Evolutionary conservation across 495 filamentous ascomycete genomes (phyloP).

Genomic region (Saxophila tyrrhenica): DNA sequence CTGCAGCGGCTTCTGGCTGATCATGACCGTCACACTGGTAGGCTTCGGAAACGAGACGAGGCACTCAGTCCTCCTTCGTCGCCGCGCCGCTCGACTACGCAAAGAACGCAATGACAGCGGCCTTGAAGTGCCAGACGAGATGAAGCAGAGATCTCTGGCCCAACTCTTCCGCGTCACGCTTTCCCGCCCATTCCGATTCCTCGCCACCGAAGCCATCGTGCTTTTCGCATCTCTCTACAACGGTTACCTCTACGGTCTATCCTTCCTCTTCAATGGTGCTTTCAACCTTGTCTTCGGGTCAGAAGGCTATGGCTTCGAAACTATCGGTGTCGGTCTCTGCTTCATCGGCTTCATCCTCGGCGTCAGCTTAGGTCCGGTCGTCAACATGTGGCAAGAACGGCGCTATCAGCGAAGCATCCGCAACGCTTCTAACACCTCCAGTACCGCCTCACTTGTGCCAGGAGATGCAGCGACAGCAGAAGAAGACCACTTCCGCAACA

Average conservation of each 20-base stretch:
- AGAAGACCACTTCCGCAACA: neutral
- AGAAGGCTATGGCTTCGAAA: conserved; percentile 35
- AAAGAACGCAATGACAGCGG: conserved; percentile 18
- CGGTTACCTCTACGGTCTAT: conserved; percentile 32
- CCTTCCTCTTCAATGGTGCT: conserved; percentile 32
- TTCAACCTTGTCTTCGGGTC: conserved; percentile 38
- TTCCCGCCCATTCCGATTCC: conserved; percentile 28
- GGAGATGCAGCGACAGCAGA: conserved; percentile 4
- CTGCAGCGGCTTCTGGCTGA: conserved; percentile 31
- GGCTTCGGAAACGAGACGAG: conserved; percentile 37
- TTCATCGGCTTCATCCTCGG: conserved; percentile 15
- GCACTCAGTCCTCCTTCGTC: conserved; percentile 27
- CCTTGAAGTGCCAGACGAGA: conserved; percentile 1
- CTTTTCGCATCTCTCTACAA: conserved; percentile 31
- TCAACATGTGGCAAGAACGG: neutral
- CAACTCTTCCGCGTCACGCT: conserved; percentile 26
- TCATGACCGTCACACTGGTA: conserved; percentile 36
- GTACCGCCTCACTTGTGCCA: conserved; percentile 1
- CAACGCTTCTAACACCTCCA: conserved; percentile 1
- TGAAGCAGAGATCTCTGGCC: neutral
- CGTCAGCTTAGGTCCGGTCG: neutral
- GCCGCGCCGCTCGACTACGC: conserved; percentile 6
- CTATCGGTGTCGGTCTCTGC: conserved; percentile 17
- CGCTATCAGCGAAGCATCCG: neutral
- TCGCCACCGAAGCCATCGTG: conserved; percentile 32